A percentile compares a stretch with the other conserved stretches of the same genome.
Evolutionary conservation across 2,329 filamentous ascomycete genomes (phyloP).

Genomic region (Hymenoscyphus fraxineus): DNA sequence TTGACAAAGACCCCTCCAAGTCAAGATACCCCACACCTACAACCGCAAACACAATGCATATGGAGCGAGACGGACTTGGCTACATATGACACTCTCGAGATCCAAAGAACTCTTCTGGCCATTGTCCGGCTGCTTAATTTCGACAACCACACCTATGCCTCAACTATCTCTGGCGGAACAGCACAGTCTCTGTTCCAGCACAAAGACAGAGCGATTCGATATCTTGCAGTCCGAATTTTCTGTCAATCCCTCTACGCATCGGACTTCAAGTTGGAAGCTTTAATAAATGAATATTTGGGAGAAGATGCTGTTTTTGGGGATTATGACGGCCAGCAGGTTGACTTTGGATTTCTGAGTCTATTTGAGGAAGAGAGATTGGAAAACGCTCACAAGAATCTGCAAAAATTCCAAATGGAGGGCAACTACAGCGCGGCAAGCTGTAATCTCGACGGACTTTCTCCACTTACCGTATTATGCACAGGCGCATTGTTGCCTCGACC

Average conservation of each 20-base stretch:
- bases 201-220: conserved; percentile 60
- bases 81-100: conserved; percentile 37
- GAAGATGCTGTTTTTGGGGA: conserved; percentile 58
- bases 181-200: conserved; percentile 68
- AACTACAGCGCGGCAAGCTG: conserved; percentile 9
- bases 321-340: conserved; percentile 72
- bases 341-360: conserved; percentile 70
- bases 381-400: conserved; percentile 21
- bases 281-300: conserved; percentile 64
- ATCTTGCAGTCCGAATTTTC: conserved; percentile 77
- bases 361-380: conserved; percentile 46
- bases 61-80: conserved; percentile 30
- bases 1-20: conserved; percentile 25
- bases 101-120: conserved; percentile 57
- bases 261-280: conserved; percentile 70
- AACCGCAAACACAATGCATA: conserved; percentile 22
- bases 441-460: conserved; percentile 47
- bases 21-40: conserved; percentile 30
- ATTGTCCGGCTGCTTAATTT: conserved; percentile 77
- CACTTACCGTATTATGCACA: conserved; percentile 61
- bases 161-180: conserved; percentile 59
- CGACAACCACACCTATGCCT: conserved; percentile 65
- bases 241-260: conserved; percentile 75
- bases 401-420: background rate
- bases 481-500: conserved; percentile 63